Conservation (phyloP, 305 asterid species). For the Ilex paraguariensis region DNA sequence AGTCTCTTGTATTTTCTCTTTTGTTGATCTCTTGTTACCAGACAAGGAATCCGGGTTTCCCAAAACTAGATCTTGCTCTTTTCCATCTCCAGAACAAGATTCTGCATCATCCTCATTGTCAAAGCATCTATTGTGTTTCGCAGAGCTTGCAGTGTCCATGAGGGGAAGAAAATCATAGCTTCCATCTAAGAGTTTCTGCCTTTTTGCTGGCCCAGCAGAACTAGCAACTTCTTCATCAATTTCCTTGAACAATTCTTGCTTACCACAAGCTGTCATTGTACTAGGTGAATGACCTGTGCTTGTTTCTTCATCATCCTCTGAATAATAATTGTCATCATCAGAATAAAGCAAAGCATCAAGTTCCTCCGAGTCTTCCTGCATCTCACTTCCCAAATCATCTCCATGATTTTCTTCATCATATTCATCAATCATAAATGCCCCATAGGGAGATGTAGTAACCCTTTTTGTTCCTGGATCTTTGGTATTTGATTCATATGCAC, state of each 20-base stretch:
- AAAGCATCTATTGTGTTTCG: conserved; percentile 29
- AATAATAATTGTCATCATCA: conserved; percentile 44
- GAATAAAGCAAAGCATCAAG: conserved; percentile 75
- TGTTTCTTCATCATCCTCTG: conserved; percentile 66
- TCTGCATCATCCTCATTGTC: conserved; percentile 58
- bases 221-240: conserved; percentile 60
- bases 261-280: conserved; percentile 46
- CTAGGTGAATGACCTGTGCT: conserved; percentile 96
- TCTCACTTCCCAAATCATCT: conserved; percentile 42
- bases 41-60: conserved; percentile 22
- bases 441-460: conserved; percentile 16
- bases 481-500: conserved; percentile 19
- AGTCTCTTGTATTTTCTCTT: conserved; percentile 46
- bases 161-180: conserved; percentile 15
- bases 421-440: conserved; percentile 21
- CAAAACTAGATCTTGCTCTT: conserved; percentile 13
- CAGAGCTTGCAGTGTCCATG: conserved; percentile 16
- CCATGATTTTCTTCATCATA: conserved; percentile 26
- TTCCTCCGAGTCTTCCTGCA: conserved; percentile 85
- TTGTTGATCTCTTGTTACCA: conserved; percentile 46
- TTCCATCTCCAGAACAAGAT: conserved; percentile 45
- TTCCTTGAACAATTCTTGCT: conserved; percentile 28
- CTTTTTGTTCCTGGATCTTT: conserved; percentile 23
- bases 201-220: conserved; percentile 41
- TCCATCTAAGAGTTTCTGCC: conserved; percentile 45